These are phyloP conservation scores for Cunninghamia lanceolata DNA, from an alignment of 75 land plant species.

Conservation along the genomic window DNA sequence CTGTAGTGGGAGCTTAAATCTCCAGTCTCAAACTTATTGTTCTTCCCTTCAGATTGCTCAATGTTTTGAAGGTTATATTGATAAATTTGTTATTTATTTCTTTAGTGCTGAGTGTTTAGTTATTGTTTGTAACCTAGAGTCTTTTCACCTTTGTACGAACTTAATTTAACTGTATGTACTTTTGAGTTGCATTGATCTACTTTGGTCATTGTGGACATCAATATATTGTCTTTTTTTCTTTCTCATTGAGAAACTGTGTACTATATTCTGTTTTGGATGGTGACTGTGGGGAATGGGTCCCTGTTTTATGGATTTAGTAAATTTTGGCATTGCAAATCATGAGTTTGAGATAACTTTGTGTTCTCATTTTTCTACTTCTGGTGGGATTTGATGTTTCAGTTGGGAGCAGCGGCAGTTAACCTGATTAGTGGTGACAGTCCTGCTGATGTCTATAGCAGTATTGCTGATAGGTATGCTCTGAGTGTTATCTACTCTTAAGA, in stretches of 20 bases:
- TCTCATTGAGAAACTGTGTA: not conserved
- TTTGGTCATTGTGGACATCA: not conserved
- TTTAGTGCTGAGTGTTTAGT: not conserved
- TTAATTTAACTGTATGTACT: not conserved
- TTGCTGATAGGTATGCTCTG: slow-evolving; percentile 65
- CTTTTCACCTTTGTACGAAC: not conserved
- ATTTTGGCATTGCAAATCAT: not conserved
- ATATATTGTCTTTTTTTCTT: no score
- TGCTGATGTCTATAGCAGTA: slow-evolving; percentile 95
- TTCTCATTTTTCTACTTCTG: not conserved
- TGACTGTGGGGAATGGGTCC: not conserved
- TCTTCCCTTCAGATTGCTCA: not conserved
- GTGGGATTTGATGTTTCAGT: slow-evolving; percentile 29
- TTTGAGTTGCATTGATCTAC: not conserved
- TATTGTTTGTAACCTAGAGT: not conserved
- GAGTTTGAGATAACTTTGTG: not conserved
- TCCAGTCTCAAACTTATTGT: not conserved
- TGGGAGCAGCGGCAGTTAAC: slow-evolving; percentile 88
- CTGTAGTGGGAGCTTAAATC: not conserved
- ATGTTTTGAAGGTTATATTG: not conserved
- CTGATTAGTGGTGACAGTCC: slow-evolving; percentile 82
- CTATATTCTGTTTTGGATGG: not conserved
- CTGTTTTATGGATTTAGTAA: not conserved
- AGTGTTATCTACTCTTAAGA: not conserved
- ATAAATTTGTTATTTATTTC: not conserved